Percentiles rank a stretch among this genome's conserved stretches.
Conservation (phyloP, 2,329 filamentous ascomycete species). For the Talaromyces verruculosus region DNA sequence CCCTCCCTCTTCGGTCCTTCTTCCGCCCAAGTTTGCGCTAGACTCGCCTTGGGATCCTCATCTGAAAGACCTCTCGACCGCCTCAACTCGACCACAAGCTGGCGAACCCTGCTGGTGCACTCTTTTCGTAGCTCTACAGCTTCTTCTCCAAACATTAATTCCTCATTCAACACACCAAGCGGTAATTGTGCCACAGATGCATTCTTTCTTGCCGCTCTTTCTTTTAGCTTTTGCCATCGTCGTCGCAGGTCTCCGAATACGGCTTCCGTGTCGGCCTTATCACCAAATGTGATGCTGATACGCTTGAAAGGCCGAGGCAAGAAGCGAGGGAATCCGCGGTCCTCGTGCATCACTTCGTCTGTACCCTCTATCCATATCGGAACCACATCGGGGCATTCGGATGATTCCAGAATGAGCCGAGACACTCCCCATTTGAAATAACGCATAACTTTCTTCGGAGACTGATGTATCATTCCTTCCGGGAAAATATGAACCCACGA, state of each 20-base stretch:
- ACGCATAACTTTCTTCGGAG: constrained; percentile 72
- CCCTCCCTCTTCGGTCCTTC: constrained; percentile 57
- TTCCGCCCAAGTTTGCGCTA: constrained; percentile 76
- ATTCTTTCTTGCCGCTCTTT: constrained; percentile 51
- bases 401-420: constrained; percentile 83
- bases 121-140: constrained; percentile 75
- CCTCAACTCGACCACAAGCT: constrained; percentile 77
- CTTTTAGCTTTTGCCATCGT: constrained; percentile 69
- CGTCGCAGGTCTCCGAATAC: constrained; percentile 75
- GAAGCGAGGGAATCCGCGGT: constrained; percentile 74
- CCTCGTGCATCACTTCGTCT: constrained; percentile 84
- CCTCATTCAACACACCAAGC: constrained; percentile 62
- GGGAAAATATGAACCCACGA: constrained; percentile 96
- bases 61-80: constrained; percentile 71
- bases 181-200: constrained; percentile 37
- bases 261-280: constrained; percentile 69
- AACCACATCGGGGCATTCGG: constrained; percentile 82
- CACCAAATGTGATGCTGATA: constrained; percentile 74
- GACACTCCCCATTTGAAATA: constrained; percentile 99
- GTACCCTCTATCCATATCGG: constrained; percentile 94
- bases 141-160: constrained; percentile 68
- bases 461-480: constrained; percentile 91
- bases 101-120: constrained; percentile 73
- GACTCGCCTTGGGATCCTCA: constrained; percentile 71
- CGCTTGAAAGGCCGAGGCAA: constrained; percentile 71